Evolutionary conservation across 225 moss, liverwort and hornwort species (phyloP).

Genomic region (Ulota crispa): DNA sequence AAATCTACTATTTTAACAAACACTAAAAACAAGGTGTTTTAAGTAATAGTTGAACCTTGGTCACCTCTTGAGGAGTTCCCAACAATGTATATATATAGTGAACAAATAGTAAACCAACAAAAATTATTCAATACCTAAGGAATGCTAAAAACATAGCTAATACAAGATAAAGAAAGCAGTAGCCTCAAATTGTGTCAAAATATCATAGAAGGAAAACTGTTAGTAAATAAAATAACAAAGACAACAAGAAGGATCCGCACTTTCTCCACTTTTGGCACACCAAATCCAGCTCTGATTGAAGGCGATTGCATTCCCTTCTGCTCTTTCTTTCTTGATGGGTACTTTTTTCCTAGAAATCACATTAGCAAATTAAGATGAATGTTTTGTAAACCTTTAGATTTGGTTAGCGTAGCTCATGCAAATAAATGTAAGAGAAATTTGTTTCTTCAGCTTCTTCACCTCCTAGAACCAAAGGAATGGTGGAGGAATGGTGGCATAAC

Average conservation of each 20-base stretch:
- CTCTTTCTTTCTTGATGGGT: constrained; percentile 36
- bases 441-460: background rate
- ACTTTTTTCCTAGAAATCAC: constrained; percentile 28
- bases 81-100: background rate
- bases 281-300: constrained; percentile 28
- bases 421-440: background rate
- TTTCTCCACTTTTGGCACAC: constrained; percentile 27
- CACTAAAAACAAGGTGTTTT: background rate
- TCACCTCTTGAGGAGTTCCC: too few species aligned
- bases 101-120: background rate
- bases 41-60: rapidly evolving
- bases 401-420: background rate
- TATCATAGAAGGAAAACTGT: background rate
- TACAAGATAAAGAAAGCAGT: background rate
- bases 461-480: background rate
- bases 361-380: background rate
- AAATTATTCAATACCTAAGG: background rate
- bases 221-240: background rate
- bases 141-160: background rate
- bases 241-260: constrained; percentile 5
- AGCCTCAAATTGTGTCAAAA: background rate
- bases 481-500: background rate
- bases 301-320: constrained; percentile 34
- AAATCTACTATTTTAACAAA: background rate
- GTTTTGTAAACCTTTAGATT: background rate